A percentile compares a stretch with the other conserved stretches of the same genome.
These are phyloP conservation scores for Colletotrichum karsti DNA, from an alignment of 2,329 filamentous ascomycete species.

Conservation along the genomic window DNA sequence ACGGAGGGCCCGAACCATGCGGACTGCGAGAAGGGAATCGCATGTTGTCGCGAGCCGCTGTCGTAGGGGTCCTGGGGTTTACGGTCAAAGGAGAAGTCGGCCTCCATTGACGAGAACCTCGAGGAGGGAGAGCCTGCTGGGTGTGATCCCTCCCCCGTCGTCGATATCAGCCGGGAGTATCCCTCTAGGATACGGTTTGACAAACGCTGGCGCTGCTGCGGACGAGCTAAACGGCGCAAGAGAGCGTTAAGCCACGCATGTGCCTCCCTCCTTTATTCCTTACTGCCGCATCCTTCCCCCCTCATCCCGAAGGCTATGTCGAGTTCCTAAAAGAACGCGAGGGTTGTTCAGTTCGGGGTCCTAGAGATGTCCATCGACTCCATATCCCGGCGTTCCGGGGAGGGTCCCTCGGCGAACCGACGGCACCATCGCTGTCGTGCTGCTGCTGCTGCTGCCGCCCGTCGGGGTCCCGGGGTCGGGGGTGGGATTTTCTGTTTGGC, in stretches of 20 bases:
- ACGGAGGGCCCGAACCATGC: constrained; percentile 22
- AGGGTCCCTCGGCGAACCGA: constrained; percentile 17
- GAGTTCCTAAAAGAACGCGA: neutral
- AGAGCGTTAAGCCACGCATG: neutral
- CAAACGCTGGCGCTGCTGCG: neutral
- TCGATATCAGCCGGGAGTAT: constrained; percentile 1
- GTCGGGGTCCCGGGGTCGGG: constrained; percentile 15
- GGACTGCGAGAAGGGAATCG: neutral
- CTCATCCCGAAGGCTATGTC: constrained; percentile 20
- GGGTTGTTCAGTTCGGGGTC: constrained; percentile 3
- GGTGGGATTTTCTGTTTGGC: constrained; percentile 17
- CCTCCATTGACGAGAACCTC: neutral
- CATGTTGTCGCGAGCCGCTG: neutral
- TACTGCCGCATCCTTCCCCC: neutral
- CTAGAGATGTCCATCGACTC: neutral
- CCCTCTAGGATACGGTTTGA: constrained; percentile 2
- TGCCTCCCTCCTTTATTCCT: constrained; percentile 11
- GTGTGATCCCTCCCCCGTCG: neutral
- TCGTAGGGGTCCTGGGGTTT: neutral
- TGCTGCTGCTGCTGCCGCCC: no score
- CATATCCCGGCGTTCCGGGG: constrained; percentile 17
- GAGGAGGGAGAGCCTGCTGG: neutral
- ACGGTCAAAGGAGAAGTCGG: neutral
- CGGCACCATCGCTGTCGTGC: neutral
- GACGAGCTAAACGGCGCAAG: no score